Base-by-base conservation (phyloP, 108 stramenopile species). In the Aurantiochytrium sp. region DNA sequence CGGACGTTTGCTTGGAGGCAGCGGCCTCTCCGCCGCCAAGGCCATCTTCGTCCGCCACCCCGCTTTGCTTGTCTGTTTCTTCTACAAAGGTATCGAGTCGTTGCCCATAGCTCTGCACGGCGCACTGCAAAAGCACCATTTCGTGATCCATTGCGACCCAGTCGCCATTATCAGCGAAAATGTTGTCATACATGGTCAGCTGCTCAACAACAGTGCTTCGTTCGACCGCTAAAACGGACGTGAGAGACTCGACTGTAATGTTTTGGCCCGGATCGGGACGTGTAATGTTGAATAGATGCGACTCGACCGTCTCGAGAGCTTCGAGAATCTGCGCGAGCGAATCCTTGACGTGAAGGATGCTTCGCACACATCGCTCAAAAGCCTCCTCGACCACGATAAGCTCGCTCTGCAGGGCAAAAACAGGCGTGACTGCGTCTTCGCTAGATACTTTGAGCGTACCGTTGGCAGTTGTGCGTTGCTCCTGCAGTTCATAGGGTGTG, bases 201-300 rank as follows among this genome's bases (percentile, higher is more conserved):
- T 83, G 73, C 28, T 83, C 73, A 23, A 83, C 73, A 12, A 83
- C 73, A 53, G 73, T 51, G 51, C 73, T 83, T 2, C 73, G 73
- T 44, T 83, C 73, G 21, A 83, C 73, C 10, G 73, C 73, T 16
- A 83, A n/a, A 6, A 83, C 73, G 73, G 73, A 83, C 49, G 73
- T 83, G 23, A 83, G 51, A 18, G 51, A 51, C 23, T 83, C 73
- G 6, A 83, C 73, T 12, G 73, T 83, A 5, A 83, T 44, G 23
- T 23, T 83, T 6, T 47, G 44, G 44, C 73, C 73, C 10, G 73
- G 73, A n/a, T 83, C 73, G 28, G 73, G 73, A 5, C 73, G 6
- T 10, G 73, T 83, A 44, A 83, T 83, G n/a, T 53, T 53, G 73
- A 83, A 51, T 0, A 83, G 28, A 23, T 83, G 73, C 3, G 73